phyloP scores from a whole-genome alignment of 345 rosid genomes.

The Mangifera indica region DNA sequence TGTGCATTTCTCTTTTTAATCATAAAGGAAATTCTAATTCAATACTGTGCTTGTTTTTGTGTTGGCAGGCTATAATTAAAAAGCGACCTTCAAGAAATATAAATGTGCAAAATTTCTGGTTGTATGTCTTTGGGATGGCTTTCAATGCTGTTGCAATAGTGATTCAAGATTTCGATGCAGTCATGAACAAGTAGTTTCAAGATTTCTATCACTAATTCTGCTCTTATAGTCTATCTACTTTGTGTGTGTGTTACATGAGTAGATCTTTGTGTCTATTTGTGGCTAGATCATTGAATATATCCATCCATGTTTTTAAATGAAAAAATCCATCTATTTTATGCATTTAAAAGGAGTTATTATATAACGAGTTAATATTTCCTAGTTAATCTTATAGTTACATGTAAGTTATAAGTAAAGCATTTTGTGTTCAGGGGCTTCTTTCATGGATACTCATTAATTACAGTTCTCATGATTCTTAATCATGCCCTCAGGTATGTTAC shows the following conservation, averaged over 20 bases:
- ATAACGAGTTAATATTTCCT: constrained; percentile 2
- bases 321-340: constrained; percentile 4
- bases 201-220: constrained; percentile 16
- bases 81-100: constrained; percentile 90
- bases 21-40: neutral
- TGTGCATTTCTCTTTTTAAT: constrained; percentile 4
- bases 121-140: constrained; percentile 90
- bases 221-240: constrained; percentile 1
- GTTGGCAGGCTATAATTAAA: constrained; percentile 89
- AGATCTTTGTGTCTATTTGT: neutral
- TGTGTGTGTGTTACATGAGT: neutral
- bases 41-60: constrained; percentile 14
- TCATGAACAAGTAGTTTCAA: constrained; percentile 66
- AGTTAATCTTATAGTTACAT: constrained; percentile 7
- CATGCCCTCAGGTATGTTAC: constrained; percentile 86
- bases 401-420: constrained; percentile 4
- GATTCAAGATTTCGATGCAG: constrained; percentile 90
- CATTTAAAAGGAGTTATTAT: neutral
- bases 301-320: neutral
- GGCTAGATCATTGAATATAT: constrained; percentile 1
- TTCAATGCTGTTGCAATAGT: constrained; percentile 92
- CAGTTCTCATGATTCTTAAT: constrained; percentile 87
- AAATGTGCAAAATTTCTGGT: constrained; percentile 95
- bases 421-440: constrained; percentile 77
- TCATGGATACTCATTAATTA: constrained; percentile 85